phyloP scores from a whole-genome alignment of 768 basidiomycete species.

The Phallus indusiatus region DNA sequence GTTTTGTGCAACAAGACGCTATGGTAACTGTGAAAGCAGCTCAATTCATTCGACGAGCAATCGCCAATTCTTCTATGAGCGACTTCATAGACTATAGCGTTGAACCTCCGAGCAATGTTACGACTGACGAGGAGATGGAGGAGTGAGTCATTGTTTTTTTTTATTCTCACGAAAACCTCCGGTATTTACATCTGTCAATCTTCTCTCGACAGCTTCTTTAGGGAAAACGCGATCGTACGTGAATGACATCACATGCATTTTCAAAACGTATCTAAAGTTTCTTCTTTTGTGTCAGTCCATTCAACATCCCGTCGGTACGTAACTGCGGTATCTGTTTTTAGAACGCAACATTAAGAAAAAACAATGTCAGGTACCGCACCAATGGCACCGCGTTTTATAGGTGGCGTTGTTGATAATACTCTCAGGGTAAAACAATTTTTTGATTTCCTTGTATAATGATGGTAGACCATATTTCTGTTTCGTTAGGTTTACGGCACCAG shows the following conservation, averaged over 20 bases:
- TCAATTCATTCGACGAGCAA: neutral
- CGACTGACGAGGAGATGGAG: neutral
- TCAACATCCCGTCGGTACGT: neutral
- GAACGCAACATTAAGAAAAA: neutral
- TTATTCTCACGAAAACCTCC: neutral
- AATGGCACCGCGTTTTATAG: neutral
- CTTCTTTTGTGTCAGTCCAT: neutral
- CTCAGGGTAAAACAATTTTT: neutral
- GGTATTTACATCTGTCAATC: neutral
- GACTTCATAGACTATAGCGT: neutral
- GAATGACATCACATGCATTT: neutral
- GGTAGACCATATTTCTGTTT: neutral
- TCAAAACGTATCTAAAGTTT: neutral
- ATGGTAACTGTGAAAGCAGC: neutral
- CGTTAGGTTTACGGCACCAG: slow-evolving; percentile 13
- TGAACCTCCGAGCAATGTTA: neutral
- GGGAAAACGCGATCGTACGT: neutral
- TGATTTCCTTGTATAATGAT: neutral
- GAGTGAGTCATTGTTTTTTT: neutral
- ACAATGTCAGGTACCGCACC: neutral
- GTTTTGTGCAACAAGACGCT: neutral
- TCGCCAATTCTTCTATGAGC: neutral
- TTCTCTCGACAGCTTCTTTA: neutral
- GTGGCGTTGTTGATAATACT: neutral
- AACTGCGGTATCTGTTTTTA: neutral